Conservation (phyloP, 1,284 basidiomycete species). For the Fomitiporia mediterranea region DNA sequence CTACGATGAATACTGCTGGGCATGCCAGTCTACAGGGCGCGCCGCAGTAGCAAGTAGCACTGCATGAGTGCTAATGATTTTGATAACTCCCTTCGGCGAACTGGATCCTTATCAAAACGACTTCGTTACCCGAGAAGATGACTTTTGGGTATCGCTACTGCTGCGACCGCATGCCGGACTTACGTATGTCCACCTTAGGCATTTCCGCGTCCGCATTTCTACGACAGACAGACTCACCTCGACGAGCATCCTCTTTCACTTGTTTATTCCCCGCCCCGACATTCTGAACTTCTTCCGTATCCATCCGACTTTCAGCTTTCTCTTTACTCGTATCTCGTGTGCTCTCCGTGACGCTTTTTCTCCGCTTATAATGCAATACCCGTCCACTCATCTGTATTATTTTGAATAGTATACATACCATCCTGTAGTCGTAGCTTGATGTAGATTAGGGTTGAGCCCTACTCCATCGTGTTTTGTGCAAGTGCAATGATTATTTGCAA, state of each 20-base stretch:
- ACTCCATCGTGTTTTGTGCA: too few relatives aligned
- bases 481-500: too few relatives aligned
- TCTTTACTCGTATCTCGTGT: neutral
- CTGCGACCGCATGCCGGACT: neutral
- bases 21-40: constrained; percentile 17
- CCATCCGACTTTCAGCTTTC: neutral
- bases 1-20: constrained; percentile 20
- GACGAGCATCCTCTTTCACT: neutral
- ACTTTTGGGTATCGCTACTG: neutral
- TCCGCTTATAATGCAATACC: neutral
- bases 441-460: too few relatives aligned
- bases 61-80: neutral
- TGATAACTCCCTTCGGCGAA: neutral
- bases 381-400: neutral
- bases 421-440: neutral
- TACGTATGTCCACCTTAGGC: neutral
- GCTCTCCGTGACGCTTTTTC: neutral
- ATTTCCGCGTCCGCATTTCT: neutral
- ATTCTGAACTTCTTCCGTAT: neutral
- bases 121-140: neutral
- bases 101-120: neutral
- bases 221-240: neutral
- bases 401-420: neutral
- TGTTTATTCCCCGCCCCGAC: neutral
- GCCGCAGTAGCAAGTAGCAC: constrained; percentile 14